These are phyloP conservation scores for Candida albicans DNA, from an alignment of 1,139 yeast genomes.

Conservation along the genomic window DNA sequence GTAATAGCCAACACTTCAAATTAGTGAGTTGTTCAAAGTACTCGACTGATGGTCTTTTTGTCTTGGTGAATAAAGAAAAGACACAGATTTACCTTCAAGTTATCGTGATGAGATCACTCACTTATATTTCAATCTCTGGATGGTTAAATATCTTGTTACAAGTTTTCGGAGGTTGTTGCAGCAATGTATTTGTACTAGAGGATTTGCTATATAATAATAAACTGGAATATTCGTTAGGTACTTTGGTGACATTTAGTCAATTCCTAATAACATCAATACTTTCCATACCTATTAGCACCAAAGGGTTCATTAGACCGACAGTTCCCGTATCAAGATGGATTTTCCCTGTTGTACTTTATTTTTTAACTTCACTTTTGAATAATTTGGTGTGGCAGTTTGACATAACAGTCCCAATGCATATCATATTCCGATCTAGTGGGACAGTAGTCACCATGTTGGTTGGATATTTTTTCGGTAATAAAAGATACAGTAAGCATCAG, in stretches of 20 bases:
- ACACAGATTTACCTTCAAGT: too few relatives aligned
- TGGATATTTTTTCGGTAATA: constrained; percentile 49
- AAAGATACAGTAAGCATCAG: constrained; percentile 36
- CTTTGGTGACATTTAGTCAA: constrained; percentile 60
- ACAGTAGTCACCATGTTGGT: constrained; percentile 61
- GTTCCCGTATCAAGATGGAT: constrained; percentile 54
- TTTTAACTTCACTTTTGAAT: constrained; percentile 53
- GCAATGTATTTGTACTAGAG: constrained; percentile 66
- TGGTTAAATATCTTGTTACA: constrained; percentile 25
- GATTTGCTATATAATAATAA: constrained; percentile 34
- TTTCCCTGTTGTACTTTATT: constrained; percentile 51
- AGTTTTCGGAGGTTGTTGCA: constrained; percentile 74
- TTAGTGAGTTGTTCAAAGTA: too few relatives aligned
- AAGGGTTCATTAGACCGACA: constrained; percentile 17
- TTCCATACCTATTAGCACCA: constrained; percentile 1
- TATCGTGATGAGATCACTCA: neutral
- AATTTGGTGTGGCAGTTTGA: constrained; percentile 60
- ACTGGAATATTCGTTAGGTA: constrained; percentile 29
- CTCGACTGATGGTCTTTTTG: too few relatives aligned
- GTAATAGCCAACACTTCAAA: too few relatives aligned
- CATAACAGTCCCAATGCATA: constrained; percentile 67
- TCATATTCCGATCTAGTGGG: constrained; percentile 65
- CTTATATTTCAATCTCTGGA: constrained; percentile 5
- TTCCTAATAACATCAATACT: constrained; percentile 53
- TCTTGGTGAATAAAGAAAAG: too few relatives aligned